Evolutionary conservation across 2,329 filamentous ascomycete genomes (phyloP).

Genomic region (Lecanoromycetidae sp.): DNA sequence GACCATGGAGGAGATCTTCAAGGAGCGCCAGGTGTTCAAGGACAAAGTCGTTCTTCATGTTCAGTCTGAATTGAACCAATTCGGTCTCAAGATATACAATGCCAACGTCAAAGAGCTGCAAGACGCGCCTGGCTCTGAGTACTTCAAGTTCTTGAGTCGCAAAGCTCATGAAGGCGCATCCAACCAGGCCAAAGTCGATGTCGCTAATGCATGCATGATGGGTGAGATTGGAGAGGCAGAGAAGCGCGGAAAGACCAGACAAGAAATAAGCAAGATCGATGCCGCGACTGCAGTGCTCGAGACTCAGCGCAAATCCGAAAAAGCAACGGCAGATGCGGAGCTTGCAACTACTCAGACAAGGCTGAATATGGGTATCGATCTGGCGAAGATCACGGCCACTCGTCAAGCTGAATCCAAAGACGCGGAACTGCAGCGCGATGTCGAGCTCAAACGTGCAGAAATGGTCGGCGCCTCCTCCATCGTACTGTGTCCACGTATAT

Average conservation of each 20-base stretch:
- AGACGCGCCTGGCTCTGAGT: constrained; percentile 68
- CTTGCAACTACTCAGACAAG: constrained; percentile 61
- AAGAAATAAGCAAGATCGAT: constrained; percentile 78
- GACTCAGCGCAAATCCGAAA: constrained; percentile 72
- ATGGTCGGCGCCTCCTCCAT: constrained; percentile 32
- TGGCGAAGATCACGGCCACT: constrained; percentile 61
- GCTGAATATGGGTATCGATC: constrained; percentile 61
- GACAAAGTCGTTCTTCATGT: constrained; percentile 41
- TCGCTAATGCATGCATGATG: constrained; percentile 47
- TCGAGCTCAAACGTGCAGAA: constrained; percentile 63
- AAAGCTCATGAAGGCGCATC: constrained; percentile 78
- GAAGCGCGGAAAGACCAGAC: constrained; percentile 64
- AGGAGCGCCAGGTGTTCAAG: constrained; percentile 65
- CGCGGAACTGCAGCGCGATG: constrained; percentile 66
- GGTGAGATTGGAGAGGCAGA: constrained; percentile 56
- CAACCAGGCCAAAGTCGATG: constrained; percentile 60
- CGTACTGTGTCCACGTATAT: not conserved
- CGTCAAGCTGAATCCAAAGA: constrained; percentile 64
- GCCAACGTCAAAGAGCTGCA: constrained; percentile 78
- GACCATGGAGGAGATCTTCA: constrained; percentile 90
- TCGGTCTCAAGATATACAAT: constrained; percentile 64
- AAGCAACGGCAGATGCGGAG: constrained; percentile 63
- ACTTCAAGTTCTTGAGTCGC: constrained; percentile 68
- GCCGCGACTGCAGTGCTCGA: constrained; percentile 74
- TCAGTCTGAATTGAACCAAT: constrained; percentile 56